phyloP scores from a whole-genome alignment of 768 basidiomycete species.

The Hemileccinum rubropunctum region DNA sequence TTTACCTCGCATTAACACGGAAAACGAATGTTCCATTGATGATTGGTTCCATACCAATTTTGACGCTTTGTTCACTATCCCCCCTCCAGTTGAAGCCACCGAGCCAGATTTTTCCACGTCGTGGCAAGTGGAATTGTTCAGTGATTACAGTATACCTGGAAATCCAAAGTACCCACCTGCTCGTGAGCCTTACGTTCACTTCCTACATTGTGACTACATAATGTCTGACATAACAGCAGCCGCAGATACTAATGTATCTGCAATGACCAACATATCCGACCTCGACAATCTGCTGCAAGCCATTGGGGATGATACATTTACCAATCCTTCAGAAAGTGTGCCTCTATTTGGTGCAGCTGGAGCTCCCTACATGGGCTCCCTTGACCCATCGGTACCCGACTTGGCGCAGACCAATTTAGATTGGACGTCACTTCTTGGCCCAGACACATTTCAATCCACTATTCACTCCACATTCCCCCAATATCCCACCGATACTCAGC shows the following conservation, averaged over 20 bases:
- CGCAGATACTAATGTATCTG: not conserved
- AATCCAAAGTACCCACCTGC: not conserved
- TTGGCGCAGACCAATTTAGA: constrained; percentile 3
- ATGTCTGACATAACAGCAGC: not conserved
- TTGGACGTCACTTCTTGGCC: constrained; percentile 15
- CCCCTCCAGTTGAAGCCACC: constrained; percentile 21
- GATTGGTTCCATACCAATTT: constrained; percentile 36
- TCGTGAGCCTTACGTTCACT: constrained; percentile 2
- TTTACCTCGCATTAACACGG: constrained; percentile 13
- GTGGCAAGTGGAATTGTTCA: constrained; percentile 36
- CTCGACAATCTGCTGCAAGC: constrained; percentile 10
- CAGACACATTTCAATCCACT: not conserved
- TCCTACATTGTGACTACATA: not conserved
- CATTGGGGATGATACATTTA: not conserved
- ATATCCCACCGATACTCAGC: not conserved
- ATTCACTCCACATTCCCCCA: constrained; percentile 2
- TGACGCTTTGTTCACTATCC: constrained; percentile 25
- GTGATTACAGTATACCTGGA: constrained; percentile 21
- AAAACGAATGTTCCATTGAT: constrained; percentile 28
- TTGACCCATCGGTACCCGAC: constrained; percentile 2
- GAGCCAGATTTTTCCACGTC: constrained; percentile 24
- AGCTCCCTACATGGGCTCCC: not conserved
- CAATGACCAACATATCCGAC: not conserved
- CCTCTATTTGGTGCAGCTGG: not conserved
- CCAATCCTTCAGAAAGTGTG: not conserved